These are phyloP conservation scores for Scedosporium boydii DNA, from an alignment of 2,329 filamentous ascomycete species.

Conservation along the genomic window DNA sequence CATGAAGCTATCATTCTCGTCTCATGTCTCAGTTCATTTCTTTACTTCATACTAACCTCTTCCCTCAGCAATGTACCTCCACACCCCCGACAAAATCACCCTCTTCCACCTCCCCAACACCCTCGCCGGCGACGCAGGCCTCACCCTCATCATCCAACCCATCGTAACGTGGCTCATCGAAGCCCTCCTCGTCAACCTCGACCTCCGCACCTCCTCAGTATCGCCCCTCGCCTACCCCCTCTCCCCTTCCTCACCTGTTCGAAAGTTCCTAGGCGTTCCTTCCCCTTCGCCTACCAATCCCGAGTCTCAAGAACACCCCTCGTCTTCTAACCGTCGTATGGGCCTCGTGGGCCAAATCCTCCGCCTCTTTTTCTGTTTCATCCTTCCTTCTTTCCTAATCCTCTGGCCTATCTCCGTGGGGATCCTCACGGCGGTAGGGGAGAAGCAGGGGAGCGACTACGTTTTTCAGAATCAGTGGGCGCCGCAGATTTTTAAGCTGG, in stretches of 20 bases:
- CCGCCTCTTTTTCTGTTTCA: slow-evolving; percentile 27
- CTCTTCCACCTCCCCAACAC: slow-evolving; percentile 42
- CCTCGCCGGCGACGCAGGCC: slow-evolving; percentile 36
- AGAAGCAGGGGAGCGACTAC: slow-evolving; percentile 25
- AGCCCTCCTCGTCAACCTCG: slow-evolving; percentile 34
- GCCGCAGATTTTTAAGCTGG: slow-evolving; percentile 39
- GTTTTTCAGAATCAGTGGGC: slow-evolving; percentile 31
- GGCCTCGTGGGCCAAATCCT: slow-evolving; percentile 31
- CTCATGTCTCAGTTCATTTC: neutral
- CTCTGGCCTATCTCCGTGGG: slow-evolving; percentile 35
- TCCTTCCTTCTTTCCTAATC: slow-evolving; percentile 28
- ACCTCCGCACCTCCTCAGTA: slow-evolving; percentile 33
- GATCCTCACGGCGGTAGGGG: slow-evolving; percentile 29
- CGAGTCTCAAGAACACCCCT: neutral
- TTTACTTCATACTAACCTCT: neutral
- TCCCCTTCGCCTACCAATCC: too few species aligned
- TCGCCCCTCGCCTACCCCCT: slow-evolving; percentile 33
- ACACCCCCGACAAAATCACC: slow-evolving; percentile 26
- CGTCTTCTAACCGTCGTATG: slow-evolving; percentile 12
- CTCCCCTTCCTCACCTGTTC: slow-evolving; percentile 23
- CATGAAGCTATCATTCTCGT: too few species aligned
- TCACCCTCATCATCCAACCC: slow-evolving; percentile 42
- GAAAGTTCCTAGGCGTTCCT: slow-evolving; percentile 36
- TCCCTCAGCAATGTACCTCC: slow-evolving; percentile 35
- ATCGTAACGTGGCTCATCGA: slow-evolving; percentile 43